Evolutionary conservation across 352 stramenopile genomes (phyloP).

Genomic region (Phytophthora colocasiae): DNA sequence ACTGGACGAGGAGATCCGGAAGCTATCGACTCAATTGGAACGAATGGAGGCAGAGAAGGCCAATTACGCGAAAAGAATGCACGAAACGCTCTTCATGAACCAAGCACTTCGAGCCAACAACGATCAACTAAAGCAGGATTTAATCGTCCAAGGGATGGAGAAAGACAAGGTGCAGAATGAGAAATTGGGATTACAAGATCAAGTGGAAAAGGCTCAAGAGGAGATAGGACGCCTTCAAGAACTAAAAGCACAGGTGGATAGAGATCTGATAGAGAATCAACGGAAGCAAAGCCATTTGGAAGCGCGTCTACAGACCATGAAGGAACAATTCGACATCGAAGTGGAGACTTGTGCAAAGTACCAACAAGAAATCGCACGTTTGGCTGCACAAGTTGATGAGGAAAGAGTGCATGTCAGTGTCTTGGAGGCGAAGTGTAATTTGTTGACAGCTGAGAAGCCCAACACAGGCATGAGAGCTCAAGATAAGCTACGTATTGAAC

Average conservation of each 20-base stretch:
- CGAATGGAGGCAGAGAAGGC: conserved; percentile 62
- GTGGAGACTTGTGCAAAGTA: conserved; percentile 48
- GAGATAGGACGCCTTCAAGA: conserved; percentile 46
- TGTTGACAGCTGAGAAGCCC: conserved; percentile 73
- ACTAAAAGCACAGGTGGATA: conserved; percentile 50
- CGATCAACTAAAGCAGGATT: conserved; percentile 71
- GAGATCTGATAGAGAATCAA: conserved; percentile 56
- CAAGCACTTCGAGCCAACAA: conserved; percentile 67
- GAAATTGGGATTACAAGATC: conserved; percentile 43
- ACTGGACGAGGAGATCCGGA: conserved; percentile 72
- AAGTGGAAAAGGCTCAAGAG: conserved; percentile 37
- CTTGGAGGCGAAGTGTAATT: conserved; percentile 71
- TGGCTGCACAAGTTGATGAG: conserved; percentile 58
- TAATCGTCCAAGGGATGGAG: conserved; percentile 62
- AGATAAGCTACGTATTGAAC: conserved; percentile 83
- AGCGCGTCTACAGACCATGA: conserved; percentile 60
- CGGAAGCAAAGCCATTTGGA: conserved; percentile 61
- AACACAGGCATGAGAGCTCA: conserved; percentile 80
- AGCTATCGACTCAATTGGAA: conserved; percentile 59
- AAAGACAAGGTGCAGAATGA: conserved; percentile 60
- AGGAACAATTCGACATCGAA: conserved; percentile 71
- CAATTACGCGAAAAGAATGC: conserved; percentile 69
- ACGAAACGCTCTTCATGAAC: conserved; percentile 83
- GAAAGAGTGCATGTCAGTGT: conserved; percentile 67
- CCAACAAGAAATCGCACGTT: conserved; percentile 45